Evolutionary conservation across 1,284 basidiomycete genomes (phyloP).

Genomic region (Ganoderma multipileum): DNA sequence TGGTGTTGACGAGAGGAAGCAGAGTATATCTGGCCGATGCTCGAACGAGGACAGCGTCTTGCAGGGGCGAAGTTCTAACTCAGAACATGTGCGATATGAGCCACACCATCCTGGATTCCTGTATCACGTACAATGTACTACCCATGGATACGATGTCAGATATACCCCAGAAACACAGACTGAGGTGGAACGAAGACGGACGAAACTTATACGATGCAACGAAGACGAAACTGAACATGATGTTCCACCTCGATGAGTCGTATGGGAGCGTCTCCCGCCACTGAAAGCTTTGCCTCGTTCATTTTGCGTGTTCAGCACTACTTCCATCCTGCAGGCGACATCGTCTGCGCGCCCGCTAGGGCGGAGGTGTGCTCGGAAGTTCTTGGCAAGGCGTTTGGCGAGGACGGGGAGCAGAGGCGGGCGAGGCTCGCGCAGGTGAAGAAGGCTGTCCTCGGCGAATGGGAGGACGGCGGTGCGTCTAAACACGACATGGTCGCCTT

Average conservation of each 20-base stretch:
- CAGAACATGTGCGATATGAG: conserved; percentile 4
- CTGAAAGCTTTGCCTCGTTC: no score
- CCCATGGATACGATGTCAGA: neutral
- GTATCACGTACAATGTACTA: conserved; percentile 12
- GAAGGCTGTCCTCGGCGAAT: conserved; percentile 15
- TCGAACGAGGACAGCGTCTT: conserved; percentile 50
- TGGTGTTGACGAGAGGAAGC: neutral
- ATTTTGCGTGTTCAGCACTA: no score
- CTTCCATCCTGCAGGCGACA: no score
- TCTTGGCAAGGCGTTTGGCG: conserved; percentile 29
- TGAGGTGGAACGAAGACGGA: neutral
- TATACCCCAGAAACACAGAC: neutral
- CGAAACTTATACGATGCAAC: neutral
- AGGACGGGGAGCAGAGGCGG: conserved; percentile 32
- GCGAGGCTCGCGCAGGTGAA: conserved; percentile 23
- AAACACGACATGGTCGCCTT: conserved; percentile 16
- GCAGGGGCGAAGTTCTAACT: conserved; percentile 42
- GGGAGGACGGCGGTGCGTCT: conserved; percentile 26
- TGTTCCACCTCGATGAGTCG: neutral
- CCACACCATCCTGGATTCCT: neutral
- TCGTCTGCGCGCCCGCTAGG: no score
- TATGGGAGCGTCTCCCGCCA: no score
- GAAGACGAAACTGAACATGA: neutral
- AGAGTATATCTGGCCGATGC: conserved; percentile 43
- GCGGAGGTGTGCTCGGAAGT: conserved; percentile 28